Conservation (phyloP, 306 rosid genomes). For the Quercus variabilis region DNA sequence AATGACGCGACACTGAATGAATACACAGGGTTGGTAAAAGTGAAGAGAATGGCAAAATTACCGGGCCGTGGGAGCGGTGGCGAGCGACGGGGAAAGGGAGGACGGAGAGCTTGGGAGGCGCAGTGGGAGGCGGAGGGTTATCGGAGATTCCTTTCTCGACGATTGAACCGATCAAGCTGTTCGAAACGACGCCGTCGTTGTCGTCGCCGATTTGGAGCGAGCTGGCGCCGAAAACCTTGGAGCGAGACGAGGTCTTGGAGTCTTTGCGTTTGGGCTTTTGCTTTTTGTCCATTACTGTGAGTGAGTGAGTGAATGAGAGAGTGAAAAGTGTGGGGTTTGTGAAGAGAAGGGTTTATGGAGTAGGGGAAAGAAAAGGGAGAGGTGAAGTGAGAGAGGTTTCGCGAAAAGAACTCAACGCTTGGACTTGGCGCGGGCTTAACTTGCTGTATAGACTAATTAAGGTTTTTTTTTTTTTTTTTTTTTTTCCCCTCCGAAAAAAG, state of each 20-base stretch:
- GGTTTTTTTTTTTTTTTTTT: too few relatives aligned
- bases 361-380: too few relatives aligned
- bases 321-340: too few relatives aligned
- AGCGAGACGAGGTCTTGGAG: conserved; percentile 24
- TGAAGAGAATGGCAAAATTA: conserved; percentile 22
- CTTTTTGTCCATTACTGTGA: conserved; percentile 11
- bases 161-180: conserved; percentile 55
- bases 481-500: too few relatives aligned
- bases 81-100: conserved; percentile 93
- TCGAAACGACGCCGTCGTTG: conserved; percentile 29
- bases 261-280: conserved; percentile 27
- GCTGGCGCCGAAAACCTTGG: conserved; percentile 38
- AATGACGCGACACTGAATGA: too few relatives aligned
- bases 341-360: too few relatives aligned
- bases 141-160: conserved; percentile 79
- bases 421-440: too few relatives aligned
- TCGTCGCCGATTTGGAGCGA: conserved; percentile 36
- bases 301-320: neutral
- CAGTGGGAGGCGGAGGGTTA: conserved; percentile 12
- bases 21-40: neutral
- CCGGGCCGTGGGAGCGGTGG: conserved; percentile 92
- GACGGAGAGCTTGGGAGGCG: conserved; percentile 60
- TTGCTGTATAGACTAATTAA: too few relatives aligned
- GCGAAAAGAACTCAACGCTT: too few relatives aligned
- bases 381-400: too few relatives aligned